A percentile compares a stretch with the other conserved stretches of the same genome.
Evolutionary conservation across 768 basidiomycete genomes (phyloP).

Genomic region (Phanerochaete sordida): DNA sequence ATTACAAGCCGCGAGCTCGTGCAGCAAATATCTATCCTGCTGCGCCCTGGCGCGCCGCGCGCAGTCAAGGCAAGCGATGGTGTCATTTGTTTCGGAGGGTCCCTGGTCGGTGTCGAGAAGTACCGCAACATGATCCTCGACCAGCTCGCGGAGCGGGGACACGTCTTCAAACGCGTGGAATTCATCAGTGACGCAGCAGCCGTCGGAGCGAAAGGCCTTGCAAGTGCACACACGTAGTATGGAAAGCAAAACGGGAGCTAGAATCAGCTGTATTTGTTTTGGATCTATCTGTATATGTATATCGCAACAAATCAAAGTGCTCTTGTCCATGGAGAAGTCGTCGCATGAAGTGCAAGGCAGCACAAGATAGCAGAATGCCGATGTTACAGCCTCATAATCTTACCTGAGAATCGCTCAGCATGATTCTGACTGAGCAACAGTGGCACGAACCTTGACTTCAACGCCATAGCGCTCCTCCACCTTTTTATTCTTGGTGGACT

Average conservation of each 20-base stretch:
- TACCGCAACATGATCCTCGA: constrained; percentile 58
- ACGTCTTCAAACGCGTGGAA: constrained; percentile 61
- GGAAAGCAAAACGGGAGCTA: neutral
- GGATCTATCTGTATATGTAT: neutral
- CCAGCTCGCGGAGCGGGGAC: constrained; percentile 52
- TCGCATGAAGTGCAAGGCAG: too few relatives aligned
- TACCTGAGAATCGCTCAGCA: too few relatives aligned
- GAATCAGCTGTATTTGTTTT: neutral
- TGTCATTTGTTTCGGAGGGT: constrained; percentile 78
- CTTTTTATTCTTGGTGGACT: too few relatives aligned
- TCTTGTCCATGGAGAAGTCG: too few relatives aligned
- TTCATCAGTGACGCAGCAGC: constrained; percentile 69
- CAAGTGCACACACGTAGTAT: constrained; percentile 10
- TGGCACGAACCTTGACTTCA: too few relatives aligned
- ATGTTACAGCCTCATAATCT: too few relatives aligned
- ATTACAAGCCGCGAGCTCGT: constrained; percentile 53
- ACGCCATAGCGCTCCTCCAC: too few relatives aligned
- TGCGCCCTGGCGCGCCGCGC: constrained; percentile 34
- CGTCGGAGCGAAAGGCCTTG: constrained; percentile 59
- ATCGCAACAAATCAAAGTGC: neutral
- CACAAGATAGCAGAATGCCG: too few relatives aligned
- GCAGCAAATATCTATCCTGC: constrained; percentile 52
- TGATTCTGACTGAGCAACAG: too few relatives aligned
- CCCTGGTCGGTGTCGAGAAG: constrained; percentile 56
- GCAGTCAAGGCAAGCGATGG: constrained; percentile 49